These are phyloP conservation scores for Paramecium caudatum DNA, from an alignment of 73 alveolate species.

Conservation along the genomic window DNA sequence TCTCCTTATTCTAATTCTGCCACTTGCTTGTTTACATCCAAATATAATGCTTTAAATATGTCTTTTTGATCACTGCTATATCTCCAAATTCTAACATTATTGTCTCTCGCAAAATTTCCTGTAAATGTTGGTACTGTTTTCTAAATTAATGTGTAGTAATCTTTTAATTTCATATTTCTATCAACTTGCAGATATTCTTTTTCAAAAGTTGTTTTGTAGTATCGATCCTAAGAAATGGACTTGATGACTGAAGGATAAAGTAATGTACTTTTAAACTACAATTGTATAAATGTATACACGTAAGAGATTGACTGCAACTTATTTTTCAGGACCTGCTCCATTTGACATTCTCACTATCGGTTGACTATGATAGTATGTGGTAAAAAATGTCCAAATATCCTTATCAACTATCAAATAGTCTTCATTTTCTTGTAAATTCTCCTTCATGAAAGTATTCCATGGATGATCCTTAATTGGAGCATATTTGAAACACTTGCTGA, in stretches of 20 bases:
- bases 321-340: neutral
- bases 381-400: conserved; percentile 50
- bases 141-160: neutral
- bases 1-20: neutral
- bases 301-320: conserved; percentile 52
- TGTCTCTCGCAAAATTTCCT: conserved; percentile 38
- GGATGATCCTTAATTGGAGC: conserved; percentile 39
- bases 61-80: conserved; percentile 5
- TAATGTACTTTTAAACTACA: conserved; percentile 28
- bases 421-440: neutral
- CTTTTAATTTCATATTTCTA: conserved; percentile 26
- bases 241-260: conserved; percentile 24
- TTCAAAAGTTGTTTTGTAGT: conserved; percentile 5
- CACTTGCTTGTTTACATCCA: conserved; percentile 38
- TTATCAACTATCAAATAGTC: conserved; percentile 42
- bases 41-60: neutral
- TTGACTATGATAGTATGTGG: neutral
- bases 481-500: conserved; percentile 26
- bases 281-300: neutral
- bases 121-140: conserved; percentile 3
- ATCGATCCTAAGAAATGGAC: neutral
- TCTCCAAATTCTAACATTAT: conserved; percentile 59
- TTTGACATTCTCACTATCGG: neutral
- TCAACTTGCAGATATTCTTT: conserved; percentile 60
- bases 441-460: conserved; percentile 54